Evolutionary conservation across 164 flowering plant species (phyloP), one percentile per base, ranked within the genome.

Genomic region (Brasenia schreberi): DNA sequence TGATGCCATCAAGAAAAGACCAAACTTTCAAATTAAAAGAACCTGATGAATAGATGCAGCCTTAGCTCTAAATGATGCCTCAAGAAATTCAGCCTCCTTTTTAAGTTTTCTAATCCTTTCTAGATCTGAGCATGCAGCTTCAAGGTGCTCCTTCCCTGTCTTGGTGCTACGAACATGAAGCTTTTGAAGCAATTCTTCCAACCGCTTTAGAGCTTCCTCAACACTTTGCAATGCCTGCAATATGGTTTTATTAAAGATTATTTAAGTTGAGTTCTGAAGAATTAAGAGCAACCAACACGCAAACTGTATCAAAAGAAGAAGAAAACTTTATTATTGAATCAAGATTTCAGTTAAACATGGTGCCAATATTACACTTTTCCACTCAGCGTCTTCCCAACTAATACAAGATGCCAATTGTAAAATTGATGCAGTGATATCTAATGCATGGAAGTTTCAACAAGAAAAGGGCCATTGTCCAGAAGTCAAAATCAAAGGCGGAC

Each of bases 71-170:
- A 95, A 91, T 70, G 99, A 95, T 49, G 88, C 99, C 84, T 91
- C 97, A 59, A 95, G 80, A 85, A 91, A 91, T 68, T 95, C 99
- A 64, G 99, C 96, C 75, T 95, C 97, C 77, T 94, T 94, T 73
- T 95, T 95, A 43, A 95, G 94, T 72, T 84, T 89, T 68, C 99
- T 81, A 69, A 95, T 91, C 73, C 81, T 89, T 82, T 95, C 99
- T 67, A 95, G 96, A 73, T 95, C 97, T 73, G 96, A 87, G 74
- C 97, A 95, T 71, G 97, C 97, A 76, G 96, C 99, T 81, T 88
- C 79, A 58, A 91, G 63, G 69, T 91, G 96, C 79, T 95, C 92
- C 74, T 87, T 95, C 69, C 86, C 91, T 74, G 96, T 74, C 69
- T 70, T 76, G 45, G 94, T 79, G 73, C 92, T 87, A 65, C 93